Evolutionary conservation across 345 rosid species (phyloP).

Genomic region (Excoecaria cochinchinensis): DNA sequence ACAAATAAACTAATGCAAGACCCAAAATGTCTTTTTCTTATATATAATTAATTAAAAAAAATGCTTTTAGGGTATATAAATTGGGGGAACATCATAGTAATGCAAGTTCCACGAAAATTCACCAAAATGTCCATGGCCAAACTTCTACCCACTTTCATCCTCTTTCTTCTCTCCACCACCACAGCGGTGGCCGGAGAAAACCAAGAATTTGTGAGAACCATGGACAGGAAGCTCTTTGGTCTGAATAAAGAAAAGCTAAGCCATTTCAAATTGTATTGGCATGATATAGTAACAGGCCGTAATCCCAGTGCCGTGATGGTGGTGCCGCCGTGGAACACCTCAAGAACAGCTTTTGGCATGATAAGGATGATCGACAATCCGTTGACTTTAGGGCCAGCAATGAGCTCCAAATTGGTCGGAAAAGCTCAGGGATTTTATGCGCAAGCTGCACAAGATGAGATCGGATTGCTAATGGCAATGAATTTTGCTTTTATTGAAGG

Average conservation of each 20-base stretch:
- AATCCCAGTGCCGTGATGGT: slow-evolving; percentile 37
- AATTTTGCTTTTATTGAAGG: slow-evolving; percentile 17
- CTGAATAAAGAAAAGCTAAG: slow-evolving; percentile 42
- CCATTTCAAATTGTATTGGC: slow-evolving; percentile 53
- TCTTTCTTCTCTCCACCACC: not conserved
- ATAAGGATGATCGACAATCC: slow-evolving; percentile 12
- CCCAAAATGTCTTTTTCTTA: no score
- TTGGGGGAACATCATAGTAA: no score
- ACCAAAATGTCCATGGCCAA: not conserved
- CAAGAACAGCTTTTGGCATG: slow-evolving; percentile 41
- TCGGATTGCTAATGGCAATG: slow-evolving; percentile 13
- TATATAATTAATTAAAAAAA: no score
- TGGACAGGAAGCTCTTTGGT: slow-evolving; percentile 21
- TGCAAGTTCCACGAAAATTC: no score
- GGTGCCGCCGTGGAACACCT: slow-evolving; percentile 27
- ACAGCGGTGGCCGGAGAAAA: slow-evolving; percentile 15
- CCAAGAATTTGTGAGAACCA: slow-evolving; percentile 33
- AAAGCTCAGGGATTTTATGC: slow-evolving; percentile 18
- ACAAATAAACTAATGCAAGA: no score
- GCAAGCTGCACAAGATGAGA: not conserved
- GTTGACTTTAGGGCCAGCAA: slow-evolving; percentile 6
- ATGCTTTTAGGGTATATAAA: no score
- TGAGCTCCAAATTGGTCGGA: slow-evolving; percentile 10
- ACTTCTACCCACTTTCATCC: not conserved
- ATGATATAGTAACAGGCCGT: slow-evolving; percentile 42